phyloP scores from a whole-genome alignment of 768 basidiomycete species.

The Leccinum fibrillosum region DNA sequence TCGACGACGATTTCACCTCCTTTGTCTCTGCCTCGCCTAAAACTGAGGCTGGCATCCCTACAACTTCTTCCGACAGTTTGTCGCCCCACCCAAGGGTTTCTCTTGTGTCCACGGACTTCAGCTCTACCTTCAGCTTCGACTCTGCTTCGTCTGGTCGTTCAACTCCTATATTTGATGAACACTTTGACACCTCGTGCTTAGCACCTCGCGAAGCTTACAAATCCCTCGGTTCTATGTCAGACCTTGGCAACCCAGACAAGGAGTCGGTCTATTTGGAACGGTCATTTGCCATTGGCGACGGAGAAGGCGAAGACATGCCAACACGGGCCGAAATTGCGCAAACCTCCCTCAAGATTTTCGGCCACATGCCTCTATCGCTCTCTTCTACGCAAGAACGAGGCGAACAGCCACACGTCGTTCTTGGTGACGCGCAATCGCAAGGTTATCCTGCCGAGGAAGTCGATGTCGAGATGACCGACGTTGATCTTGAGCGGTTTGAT shows the following conservation, averaged over 20 bases:
- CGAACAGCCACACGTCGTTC: neutral
- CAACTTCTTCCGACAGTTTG: neutral
- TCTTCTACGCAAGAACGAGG: slow-evolving; percentile 18
- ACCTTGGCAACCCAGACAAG: slow-evolving; percentile 47
- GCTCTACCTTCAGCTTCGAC: slow-evolving; percentile 29
- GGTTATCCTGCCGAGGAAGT: slow-evolving; percentile 15
- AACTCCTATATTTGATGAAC: slow-evolving; percentile 25
- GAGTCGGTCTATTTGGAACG: slow-evolving; percentile 21
- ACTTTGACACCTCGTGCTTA: slow-evolving; percentile 17
- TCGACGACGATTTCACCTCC: slow-evolving; percentile 81
- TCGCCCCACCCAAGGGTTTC: slow-evolving; percentile 3
- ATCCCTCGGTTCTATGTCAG: slow-evolving; percentile 58
- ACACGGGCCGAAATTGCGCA: slow-evolving; percentile 47
- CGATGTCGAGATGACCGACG: slow-evolving; percentile 32
- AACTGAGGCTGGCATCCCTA: neutral
- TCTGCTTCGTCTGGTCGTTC: slow-evolving; percentile 20
- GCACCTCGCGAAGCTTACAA: slow-evolving; percentile 38
- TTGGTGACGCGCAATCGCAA: slow-evolving; percentile 25
- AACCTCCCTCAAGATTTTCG: slow-evolving; percentile 52
- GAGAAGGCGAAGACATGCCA: slow-evolving; percentile 37
- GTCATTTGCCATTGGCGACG: neutral
- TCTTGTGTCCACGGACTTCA: slow-evolving; percentile 19
- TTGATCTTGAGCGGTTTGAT: slow-evolving; percentile 53
- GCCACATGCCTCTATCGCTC: slow-evolving; percentile 19
- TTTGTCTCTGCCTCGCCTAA: slow-evolving; percentile 60